Percentiles rank a stretch among this genome's conserved stretches.
These are phyloP conservation scores for Panaeolus papilionaceus DNA, from an alignment of 768 basidiomycete genomes.

Conservation along the genomic window DNA sequence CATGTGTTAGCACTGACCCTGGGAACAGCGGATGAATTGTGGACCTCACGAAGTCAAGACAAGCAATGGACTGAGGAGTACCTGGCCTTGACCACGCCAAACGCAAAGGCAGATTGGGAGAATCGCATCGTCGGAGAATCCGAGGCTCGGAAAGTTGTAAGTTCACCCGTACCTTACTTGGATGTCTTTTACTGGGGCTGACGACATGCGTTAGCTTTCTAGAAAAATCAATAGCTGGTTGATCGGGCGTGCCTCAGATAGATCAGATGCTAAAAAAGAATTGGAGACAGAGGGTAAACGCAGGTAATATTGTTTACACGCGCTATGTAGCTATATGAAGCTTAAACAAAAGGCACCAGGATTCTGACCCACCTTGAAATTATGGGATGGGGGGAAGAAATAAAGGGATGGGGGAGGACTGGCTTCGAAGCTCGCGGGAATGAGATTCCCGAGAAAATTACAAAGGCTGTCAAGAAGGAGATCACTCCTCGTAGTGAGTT, in stretches of 20 bases:
- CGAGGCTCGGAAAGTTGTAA: background rate
- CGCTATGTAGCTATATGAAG: background rate
- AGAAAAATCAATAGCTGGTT: background rate
- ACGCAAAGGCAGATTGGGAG: background rate
- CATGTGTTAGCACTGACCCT: background rate
- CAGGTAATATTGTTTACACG: background rate
- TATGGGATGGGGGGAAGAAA: conserved; percentile 21
- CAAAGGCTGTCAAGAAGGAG: conserved; percentile 12
- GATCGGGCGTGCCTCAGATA: background rate
- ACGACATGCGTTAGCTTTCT: background rate
- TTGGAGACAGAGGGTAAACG: background rate
- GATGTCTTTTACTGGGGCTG: background rate
- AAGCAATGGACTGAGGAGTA: background rate
- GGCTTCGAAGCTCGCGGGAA: background rate
- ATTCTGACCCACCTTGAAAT: conserved; percentile 14
- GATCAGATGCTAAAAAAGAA: background rate
- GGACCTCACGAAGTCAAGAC: background rate
- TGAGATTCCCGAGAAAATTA: background rate
- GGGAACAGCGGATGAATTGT: background rate
- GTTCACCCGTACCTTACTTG: background rate
- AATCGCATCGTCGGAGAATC: background rate
- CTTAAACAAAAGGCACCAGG: background rate
- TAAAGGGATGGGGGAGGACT: background rate
- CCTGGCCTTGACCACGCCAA: background rate
- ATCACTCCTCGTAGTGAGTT: conserved; percentile 10